Base-by-base conservation (phyloP, 2,329 filamentous ascomycete species). In the Aspergillus fijiensis region DNA sequence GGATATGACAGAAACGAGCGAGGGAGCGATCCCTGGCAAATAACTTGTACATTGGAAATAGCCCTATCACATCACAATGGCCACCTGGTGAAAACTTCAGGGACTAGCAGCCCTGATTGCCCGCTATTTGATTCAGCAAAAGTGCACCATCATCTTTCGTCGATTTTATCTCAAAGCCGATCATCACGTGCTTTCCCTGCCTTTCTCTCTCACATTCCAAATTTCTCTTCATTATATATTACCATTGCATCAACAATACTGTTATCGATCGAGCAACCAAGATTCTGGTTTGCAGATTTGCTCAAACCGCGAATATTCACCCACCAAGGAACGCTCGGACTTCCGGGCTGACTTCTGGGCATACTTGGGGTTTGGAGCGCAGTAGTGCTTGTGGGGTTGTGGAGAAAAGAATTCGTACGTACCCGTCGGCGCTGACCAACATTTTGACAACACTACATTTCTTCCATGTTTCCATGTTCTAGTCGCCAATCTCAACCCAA, bases 1-100 rank as follows among this genome's bases (percentile, higher is more conserved):
- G 63, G 90, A 92, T 52, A 65, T 72, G 58, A 49, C 57, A 19
- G 75, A 76, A 45, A 45, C 39, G 3, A 68, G 67, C 53, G 68
- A 65, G 50, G 63, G 60, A 25, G 58, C 69, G 33, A 61, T 67
- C 57, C 63, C 67, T 58, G 71, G 73, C 51, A 71, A 64, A 60
- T 62, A 54, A 19, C 33, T 52, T 68, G 66, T 67, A 69, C 61
- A 69, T 67, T 69, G 70, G 60, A 68, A 58, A 52, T 64, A 57
- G 54, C 31, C 27, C 21, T 55, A 21, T 49, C 51, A 56, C 51
- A 21, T 51, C 51, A 57, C 49, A 61, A 23, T 23, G 23, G 23
- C 23, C 23, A 23, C 23, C 23, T 60, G 67, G 67, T 64, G 58
- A 63, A 63, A 64, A 55, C 65, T 65, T 65, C 62, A 70, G 64